These are phyloP conservation scores for Plasmodium sp. DNA, from an alignment of 169 alveolate species.

Conservation along the genomic window DNA sequence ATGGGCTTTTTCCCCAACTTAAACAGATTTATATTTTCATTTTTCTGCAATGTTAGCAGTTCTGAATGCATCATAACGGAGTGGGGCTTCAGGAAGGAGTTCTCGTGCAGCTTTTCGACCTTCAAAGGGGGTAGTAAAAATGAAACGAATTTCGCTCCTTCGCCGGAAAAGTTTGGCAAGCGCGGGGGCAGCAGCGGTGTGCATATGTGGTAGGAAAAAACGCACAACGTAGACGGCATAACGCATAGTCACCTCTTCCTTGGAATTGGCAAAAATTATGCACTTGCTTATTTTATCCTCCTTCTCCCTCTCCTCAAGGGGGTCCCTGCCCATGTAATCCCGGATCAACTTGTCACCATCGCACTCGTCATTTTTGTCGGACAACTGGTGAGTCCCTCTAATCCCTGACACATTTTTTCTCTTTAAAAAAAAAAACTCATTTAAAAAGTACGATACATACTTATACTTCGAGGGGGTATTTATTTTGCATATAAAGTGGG, in stretches of 20 bases:
- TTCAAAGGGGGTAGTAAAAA: not conserved
- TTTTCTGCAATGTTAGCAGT: constrained; percentile 40
- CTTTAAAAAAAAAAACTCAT: constrained; percentile 48
- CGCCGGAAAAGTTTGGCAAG: not conserved
- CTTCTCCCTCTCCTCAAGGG: not conserved
- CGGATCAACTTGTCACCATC: constrained; percentile 10
- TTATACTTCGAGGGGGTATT: constrained; percentile 65
- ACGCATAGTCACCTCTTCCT: constrained; percentile 38
- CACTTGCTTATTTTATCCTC: constrained; percentile 49
- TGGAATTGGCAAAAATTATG: constrained; percentile 55
- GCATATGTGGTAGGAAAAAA: not conserved
- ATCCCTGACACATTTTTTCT: not conserved
- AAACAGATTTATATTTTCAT: constrained; percentile 64
- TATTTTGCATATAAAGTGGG: constrained; percentile 65
- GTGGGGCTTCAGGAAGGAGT: constrained; percentile 50
- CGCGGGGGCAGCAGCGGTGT: not conserved
- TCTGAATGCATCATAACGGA: constrained; percentile 64
- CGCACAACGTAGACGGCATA: not conserved
- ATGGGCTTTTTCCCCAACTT: constrained; percentile 41
- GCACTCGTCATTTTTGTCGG: not conserved
- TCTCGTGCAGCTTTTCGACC: constrained; percentile 62
- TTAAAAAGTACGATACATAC: constrained; percentile 71
- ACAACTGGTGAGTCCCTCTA: not conserved
- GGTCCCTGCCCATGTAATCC: constrained; percentile 6
- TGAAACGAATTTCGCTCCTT: not conserved